Conservation (phyloP, 2,329 filamentous ascomycete genomes). For the Monosporascus sp. region DNA sequence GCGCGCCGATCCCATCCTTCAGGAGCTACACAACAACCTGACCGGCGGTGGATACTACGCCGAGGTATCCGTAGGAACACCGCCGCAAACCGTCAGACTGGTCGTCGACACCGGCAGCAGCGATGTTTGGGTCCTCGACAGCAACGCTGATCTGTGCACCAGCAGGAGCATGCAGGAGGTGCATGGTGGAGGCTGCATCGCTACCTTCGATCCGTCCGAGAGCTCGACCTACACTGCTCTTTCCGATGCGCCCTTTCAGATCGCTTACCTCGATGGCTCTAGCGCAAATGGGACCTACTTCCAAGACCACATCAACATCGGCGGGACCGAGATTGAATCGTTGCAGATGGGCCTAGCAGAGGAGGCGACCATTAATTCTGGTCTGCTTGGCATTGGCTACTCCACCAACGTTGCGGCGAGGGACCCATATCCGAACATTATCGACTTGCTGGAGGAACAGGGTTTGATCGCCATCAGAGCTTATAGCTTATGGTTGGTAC, state of each 20-base stretch:
- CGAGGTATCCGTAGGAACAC: conserved; percentile 53
- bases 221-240: conserved; percentile 46
- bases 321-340: conserved; percentile 39
- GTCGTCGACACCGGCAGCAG: conserved; percentile 59
- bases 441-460: conserved; percentile 58
- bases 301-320: conserved; percentile 48
- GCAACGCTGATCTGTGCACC: conserved; percentile 33
- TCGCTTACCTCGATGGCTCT: conserved; percentile 55
- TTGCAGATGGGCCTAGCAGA: conserved; percentile 53
- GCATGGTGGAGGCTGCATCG: conserved; percentile 30
- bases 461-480: conserved; percentile 56
- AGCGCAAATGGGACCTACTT: conserved; percentile 53
- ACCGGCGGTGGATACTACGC: conserved; percentile 52
- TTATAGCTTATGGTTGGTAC: conserved; percentile 61
- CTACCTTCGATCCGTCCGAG: conserved; percentile 37
- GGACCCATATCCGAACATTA: conserved; percentile 49
- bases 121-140: conserved; percentile 52
- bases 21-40: conserved; percentile 46
- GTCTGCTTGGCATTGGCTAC: conserved; percentile 56
- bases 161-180: conserved; percentile 27
- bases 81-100: conserved; percentile 47
- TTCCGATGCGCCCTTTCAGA: conserved; percentile 43
- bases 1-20: conserved; percentile 5
- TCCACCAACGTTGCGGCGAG: conserved; percentile 41
- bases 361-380: conserved; percentile 42